These are phyloP conservation scores for Xylaria arbuscula DNA, from an alignment of 2,329 filamentous ascomycete genomes.

Conservation along the genomic window DNA sequence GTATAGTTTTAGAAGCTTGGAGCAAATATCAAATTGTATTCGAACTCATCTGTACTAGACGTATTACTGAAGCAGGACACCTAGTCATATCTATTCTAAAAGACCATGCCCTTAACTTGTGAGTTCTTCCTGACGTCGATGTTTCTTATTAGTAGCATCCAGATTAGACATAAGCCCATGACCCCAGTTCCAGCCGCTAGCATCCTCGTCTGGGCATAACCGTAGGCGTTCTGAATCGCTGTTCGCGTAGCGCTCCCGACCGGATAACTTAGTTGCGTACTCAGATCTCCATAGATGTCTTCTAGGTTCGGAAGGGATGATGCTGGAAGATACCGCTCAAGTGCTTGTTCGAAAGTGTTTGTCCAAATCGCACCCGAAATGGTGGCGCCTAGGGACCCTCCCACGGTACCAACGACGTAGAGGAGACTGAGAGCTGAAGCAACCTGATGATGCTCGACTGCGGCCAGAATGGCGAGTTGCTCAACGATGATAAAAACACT, in stretches of 20 bases:
- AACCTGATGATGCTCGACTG: slow-evolving; percentile 64
- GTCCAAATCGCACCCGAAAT: slow-evolving; percentile 71
- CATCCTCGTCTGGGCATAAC: slow-evolving; percentile 22
- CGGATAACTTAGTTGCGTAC: slow-evolving; percentile 19
- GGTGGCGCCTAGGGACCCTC: slow-evolving; percentile 66
- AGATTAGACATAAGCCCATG: slow-evolving; percentile 19
- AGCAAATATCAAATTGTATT: too few relatives aligned
- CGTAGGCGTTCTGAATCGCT: slow-evolving; percentile 23
- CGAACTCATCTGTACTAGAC: neutral
- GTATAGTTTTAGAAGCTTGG: too few relatives aligned
- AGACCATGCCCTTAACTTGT: slow-evolving; percentile 28
- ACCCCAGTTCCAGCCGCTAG: slow-evolving; percentile 21
- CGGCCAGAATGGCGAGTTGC: slow-evolving; percentile 68
- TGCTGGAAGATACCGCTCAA: slow-evolving; percentile 59
- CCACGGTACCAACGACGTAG: slow-evolving; percentile 65
- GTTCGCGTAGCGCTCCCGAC: slow-evolving; percentile 21
- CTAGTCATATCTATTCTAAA: slow-evolving; percentile 2
- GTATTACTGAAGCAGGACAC: neutral
- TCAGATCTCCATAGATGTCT: slow-evolving; percentile 21
- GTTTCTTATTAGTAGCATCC: slow-evolving; percentile 26
- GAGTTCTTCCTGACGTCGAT: slow-evolving; percentile 25
- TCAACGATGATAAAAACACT: slow-evolving; percentile 66
- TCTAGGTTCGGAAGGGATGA: slow-evolving; percentile 8
- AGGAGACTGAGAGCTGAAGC: slow-evolving; percentile 66
- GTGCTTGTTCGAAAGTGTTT: slow-evolving; percentile 61